These are phyloP conservation scores for Floccularia luteovirens DNA, from an alignment of 768 basidiomycete genomes.

Conservation along the genomic window DNA sequence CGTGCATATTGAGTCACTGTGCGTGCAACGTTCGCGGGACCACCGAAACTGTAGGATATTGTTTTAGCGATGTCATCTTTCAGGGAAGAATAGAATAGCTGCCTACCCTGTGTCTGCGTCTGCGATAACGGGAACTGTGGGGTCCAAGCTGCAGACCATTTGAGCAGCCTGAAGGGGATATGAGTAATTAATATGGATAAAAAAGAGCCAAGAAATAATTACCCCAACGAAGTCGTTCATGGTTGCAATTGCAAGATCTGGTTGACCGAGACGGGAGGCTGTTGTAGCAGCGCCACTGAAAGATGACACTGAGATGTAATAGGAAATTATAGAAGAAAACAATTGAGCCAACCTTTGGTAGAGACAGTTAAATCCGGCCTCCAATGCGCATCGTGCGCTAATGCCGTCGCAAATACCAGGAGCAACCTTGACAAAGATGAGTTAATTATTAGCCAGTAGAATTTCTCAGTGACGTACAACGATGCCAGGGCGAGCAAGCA, in stretches of 20 bases:
- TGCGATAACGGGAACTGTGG: slow-evolving; percentile 57
- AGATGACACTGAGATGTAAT: background rate
- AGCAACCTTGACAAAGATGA: slow-evolving; percentile 43
- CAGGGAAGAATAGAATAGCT: slow-evolving; percentile 51
- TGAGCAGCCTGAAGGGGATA: slow-evolving; percentile 33
- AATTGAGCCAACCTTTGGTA: slow-evolving; percentile 53
- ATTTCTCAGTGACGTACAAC: slow-evolving; percentile 36
- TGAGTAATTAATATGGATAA: background rate
- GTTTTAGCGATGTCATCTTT: slow-evolving; percentile 73
- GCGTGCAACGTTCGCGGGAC: slow-evolving; percentile 67
- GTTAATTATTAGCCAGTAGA: background rate
- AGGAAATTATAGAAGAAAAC: background rate
- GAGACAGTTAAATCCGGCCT: slow-evolving; percentile 71
- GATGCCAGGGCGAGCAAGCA: slow-evolving; percentile 60
- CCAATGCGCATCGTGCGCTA: slow-evolving; percentile 71
- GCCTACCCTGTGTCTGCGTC: slow-evolving; percentile 62
- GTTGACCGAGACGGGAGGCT: slow-evolving; percentile 60
- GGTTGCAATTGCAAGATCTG: slow-evolving; percentile 65
- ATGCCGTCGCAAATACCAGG: slow-evolving; percentile 81
- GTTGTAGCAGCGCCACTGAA: slow-evolving; percentile 61
- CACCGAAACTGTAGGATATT: slow-evolving; percentile 71
- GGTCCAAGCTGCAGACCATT: slow-evolving; percentile 56
- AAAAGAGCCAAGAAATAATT: slow-evolving; percentile 2
- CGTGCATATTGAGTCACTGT: slow-evolving; percentile 66
- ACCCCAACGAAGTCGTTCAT: slow-evolving; percentile 61